Conservation (phyloP, 805 yeast species). For the Myxozyma geophila region DNA sequence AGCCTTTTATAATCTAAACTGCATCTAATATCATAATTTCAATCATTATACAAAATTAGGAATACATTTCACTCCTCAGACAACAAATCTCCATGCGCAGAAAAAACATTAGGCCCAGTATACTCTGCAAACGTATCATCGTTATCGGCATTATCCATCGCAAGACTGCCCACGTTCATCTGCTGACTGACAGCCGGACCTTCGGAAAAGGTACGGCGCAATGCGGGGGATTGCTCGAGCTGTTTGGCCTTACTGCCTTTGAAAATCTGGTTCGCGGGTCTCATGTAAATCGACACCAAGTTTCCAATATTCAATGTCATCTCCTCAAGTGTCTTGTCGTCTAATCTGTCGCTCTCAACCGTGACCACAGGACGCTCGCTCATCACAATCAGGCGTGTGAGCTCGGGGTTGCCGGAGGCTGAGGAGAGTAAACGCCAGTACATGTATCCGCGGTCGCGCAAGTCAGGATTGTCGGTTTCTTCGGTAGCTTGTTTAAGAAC, state of each 20-base stretch:
- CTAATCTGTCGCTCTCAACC: conserved; percentile 69
- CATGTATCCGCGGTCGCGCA: conserved; percentile 81
- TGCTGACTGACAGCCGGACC: conserved; percentile 8
- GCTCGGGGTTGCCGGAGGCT: conserved; percentile 49
- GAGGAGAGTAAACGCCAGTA: conserved; percentile 80
- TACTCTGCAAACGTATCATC: neutral
- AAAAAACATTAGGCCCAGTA: neutral
- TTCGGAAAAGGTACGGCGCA: conserved; percentile 18
- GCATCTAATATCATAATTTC: neutral
- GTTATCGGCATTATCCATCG: conserved; percentile 3
- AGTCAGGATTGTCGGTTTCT: conserved; percentile 77
- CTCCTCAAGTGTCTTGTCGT: conserved; percentile 74
- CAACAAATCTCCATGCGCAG: conserved; percentile 21
- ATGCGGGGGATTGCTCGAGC: conserved; percentile 31
- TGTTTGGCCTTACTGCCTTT: conserved; percentile 25
- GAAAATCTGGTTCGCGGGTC: conserved; percentile 49
- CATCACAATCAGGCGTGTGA: conserved; percentile 60
- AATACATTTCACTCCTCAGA: conserved; percentile 1
- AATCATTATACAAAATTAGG: neutral
- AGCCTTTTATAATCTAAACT: neutral
- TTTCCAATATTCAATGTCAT: conserved; percentile 81
- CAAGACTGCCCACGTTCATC: conserved; percentile 3
- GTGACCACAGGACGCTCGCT: conserved; percentile 66
- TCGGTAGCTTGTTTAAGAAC: conserved; percentile 73
- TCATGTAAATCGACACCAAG: conserved; percentile 79